Percentiles rank a stretch among this genome's conserved stretches.
Conservation (phyloP, 257 asterid species). For the Solanum pimpinellifolium region DNA sequence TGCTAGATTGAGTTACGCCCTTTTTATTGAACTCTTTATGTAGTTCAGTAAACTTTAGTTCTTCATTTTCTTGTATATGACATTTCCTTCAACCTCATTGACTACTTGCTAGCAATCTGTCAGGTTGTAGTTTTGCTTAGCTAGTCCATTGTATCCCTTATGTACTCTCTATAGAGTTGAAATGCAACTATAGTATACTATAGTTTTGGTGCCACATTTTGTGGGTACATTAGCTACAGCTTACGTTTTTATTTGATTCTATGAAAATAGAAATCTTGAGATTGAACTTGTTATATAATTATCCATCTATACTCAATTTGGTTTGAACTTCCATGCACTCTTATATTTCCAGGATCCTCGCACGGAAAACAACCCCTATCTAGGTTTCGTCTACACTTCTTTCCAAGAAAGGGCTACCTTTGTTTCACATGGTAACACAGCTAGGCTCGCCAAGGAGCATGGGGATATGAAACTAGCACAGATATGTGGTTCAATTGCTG, state of each 20-base stretch:
- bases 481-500: slow-evolving; percentile 65
- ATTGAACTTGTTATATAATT: background rate
- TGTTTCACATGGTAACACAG: slow-evolving; percentile 76
- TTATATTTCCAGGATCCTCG: slow-evolving; percentile 53
- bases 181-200: background rate
- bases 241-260: background rate
- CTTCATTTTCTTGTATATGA: background rate
- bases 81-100: background rate
- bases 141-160: background rate
- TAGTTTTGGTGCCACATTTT: background rate
- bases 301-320: background rate
- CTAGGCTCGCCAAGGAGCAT: slow-evolving; percentile 58
- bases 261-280: background rate
- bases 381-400: slow-evolving; percentile 71
- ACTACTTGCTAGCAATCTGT: background rate
- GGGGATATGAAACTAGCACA: slow-evolving; percentile 70
- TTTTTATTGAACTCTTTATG: background rate
- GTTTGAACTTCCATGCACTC: background rate
- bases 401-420: slow-evolving; percentile 79
- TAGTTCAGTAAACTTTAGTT: background rate
- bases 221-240: background rate
- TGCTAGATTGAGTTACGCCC: background rate
- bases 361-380: slow-evolving; percentile 78
- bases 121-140: background rate
- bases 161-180: background rate